phyloP scores from a whole-genome alignment of 176 grass and related monocot genomes.

The Tillandsia fasciculata region DNA sequence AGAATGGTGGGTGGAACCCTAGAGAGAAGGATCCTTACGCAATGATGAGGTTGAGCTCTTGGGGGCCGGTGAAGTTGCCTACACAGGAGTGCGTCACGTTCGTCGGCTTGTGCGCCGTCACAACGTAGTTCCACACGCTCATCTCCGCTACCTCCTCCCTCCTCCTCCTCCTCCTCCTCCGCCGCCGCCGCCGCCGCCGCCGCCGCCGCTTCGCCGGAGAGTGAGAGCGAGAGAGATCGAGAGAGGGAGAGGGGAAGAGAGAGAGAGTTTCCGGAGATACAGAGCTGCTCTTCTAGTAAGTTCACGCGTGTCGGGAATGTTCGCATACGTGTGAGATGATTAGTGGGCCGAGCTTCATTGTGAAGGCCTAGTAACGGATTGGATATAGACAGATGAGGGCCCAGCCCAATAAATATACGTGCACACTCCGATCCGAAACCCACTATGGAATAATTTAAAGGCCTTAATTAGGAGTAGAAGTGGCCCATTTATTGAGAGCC shows the following conservation, averaged over 20 bases:
- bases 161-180: constrained; percentile 8
- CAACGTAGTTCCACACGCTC: constrained; percentile 99
- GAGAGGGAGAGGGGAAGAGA: constrained; percentile 13
- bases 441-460: no score
- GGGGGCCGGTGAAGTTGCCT: constrained; percentile 90
- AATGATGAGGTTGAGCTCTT: constrained; percentile 86
- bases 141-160: constrained; percentile 35
- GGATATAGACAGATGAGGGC: no score
- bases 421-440: no score
- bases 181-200: background rate
- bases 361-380: no score
- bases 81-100: constrained; percentile 98
- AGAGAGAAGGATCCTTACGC: constrained; percentile 32
- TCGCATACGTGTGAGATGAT: no score
- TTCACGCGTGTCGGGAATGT: background rate
- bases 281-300: background rate
- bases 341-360: no score
- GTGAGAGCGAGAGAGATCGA: constrained; percentile 16
- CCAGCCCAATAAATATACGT: no score
- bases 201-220: constrained; percentile 1
- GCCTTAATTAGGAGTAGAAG: no score
- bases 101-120: constrained; percentile 96
- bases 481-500: no score
- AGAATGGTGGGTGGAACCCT: background rate
- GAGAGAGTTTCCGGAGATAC: background rate